Evolutionary conservation across 495 filamentous ascomycete genomes (phyloP).

Genomic region (Penicillium coprophilum): DNA sequence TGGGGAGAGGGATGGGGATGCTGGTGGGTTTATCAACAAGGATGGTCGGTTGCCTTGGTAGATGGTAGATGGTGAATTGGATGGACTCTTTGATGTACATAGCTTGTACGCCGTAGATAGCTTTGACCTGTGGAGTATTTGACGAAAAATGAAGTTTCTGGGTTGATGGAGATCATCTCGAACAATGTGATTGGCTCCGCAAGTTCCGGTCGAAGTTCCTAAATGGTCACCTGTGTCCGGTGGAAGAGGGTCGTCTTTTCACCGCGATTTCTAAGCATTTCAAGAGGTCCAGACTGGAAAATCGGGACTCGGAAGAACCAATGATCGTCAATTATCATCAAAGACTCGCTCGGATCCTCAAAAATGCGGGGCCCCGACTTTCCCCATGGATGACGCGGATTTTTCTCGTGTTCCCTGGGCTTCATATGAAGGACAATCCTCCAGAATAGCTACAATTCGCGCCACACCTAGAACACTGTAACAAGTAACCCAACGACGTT

Average conservation of each 20-base stretch:
- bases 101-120: too few relatives aligned
- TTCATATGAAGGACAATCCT: conserved; percentile 6
- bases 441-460: not conserved
- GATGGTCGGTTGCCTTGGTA: conserved; percentile 25
- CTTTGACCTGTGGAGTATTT: too few relatives aligned
- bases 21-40: conserved; percentile 28
- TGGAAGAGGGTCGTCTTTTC: conserved; percentile 5
- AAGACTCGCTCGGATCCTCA: not conserved
- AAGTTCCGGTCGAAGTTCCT: conserved; percentile 5
- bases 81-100: not conserved
- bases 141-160: too few relatives aligned
- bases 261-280: not conserved
- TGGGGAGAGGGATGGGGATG: conserved; percentile 33
- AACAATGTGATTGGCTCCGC: not conserved
- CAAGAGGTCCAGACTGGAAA: not conserved
- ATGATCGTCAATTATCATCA: not conserved
- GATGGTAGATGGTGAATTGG: not conserved
- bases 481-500: not conserved
- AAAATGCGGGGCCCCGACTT: conserved; percentile 7
- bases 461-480: not conserved
- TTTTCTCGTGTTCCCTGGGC: not conserved
- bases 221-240: not conserved
- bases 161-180: not conserved
- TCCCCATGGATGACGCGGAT: not conserved
- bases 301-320: not conserved